Base-by-base conservation (phyloP, 768 basidiomycete genomes). In the Trametes villosa region DNA sequence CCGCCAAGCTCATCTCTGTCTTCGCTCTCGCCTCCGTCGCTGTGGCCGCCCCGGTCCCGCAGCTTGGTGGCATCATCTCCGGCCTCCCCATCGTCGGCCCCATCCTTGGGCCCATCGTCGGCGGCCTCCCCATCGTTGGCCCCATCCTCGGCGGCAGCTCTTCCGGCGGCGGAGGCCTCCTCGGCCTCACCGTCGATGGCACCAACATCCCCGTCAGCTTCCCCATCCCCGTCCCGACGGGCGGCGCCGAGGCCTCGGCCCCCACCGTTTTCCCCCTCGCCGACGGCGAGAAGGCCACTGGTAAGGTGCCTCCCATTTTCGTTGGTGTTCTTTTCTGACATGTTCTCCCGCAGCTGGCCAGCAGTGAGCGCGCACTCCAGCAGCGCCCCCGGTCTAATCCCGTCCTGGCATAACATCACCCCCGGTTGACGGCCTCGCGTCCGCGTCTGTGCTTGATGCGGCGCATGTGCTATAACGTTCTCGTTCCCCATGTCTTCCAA, bases 1-100 rank as follows among this genome's bases (percentile, higher is more conserved):
- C 41, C 52, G n/a, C 59, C 53, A 61, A 61, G 48, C 18, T 61
- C 48, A 30, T 31, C 36, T 6, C 36, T 38, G 36, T 38, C 36
- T 38, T 38, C 36, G 36, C 36, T 18, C 36, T 38, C 36, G 36
- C 36, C 36, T 7, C 36, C 36, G 36, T 38, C 15, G 36, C 36
- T 15, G 36, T 38, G 7, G 36, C 36, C 7, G 36, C 36, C 36
- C 36, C 36, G 44, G 44, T 24, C 44, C 44, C 24, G 7, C 22
- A 45, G 22, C 20, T 45, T 9, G 9, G n/a, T 12, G 44, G 44
- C 22, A 11, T 45, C 44, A 20, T 45, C 44, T 24, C 22, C 3
- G 44, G 20, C 44, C n/a, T 45, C 24, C 44, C 44, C 24, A 38
- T 38, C 12, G 36, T 38, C 36, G 36, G 36, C 36, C 36, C 36